These are phyloP conservation scores for Xerocomus brunneocitrinus DNA, from an alignment of 768 basidiomycete species.

Conservation along the genomic window DNA sequence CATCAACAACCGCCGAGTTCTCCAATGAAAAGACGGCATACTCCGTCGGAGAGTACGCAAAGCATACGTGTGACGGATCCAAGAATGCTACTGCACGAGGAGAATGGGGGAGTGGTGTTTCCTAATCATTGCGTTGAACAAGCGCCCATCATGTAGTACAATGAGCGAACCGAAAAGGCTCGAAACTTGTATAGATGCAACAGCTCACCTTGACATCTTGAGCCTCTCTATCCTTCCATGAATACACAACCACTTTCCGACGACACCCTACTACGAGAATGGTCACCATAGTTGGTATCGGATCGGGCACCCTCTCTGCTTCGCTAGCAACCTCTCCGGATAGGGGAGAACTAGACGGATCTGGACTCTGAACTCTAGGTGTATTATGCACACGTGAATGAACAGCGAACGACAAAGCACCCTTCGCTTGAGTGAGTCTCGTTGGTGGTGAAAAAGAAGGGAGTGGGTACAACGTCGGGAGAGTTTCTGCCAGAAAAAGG, in stretches of 20 bases:
- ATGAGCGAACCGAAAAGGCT: background rate
- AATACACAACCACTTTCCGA: conserved; percentile 78
- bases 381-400: conserved; percentile 56
- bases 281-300: conserved; percentile 67
- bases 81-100: conserved; percentile 82
- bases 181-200: background rate
- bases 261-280: conserved; percentile 81
- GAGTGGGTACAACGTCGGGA: conserved; percentile 70
- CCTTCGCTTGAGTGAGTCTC: conserved; percentile 69
- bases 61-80: conserved; percentile 53
- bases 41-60: conserved; percentile 71
- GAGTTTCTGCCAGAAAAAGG: conserved; percentile 48
- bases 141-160: background rate
- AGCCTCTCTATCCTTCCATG: conserved; percentile 81
- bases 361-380: conserved; percentile 22
- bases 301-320: conserved; percentile 26
- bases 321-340: conserved; percentile 9
- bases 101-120: conserved; percentile 81
- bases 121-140: conserved; percentile 41
- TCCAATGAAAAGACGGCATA: conserved; percentile 66
- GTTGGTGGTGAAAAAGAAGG: conserved; percentile 69
- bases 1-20: conserved; percentile 52
- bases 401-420: conserved; percentile 78
- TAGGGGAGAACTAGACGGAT: conserved; percentile 9
- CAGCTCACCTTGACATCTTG: conserved; percentile 60